Evolutionary conservation across 345 rosid species (phyloP).

Genomic region (Pelargonium nanum): DNA sequence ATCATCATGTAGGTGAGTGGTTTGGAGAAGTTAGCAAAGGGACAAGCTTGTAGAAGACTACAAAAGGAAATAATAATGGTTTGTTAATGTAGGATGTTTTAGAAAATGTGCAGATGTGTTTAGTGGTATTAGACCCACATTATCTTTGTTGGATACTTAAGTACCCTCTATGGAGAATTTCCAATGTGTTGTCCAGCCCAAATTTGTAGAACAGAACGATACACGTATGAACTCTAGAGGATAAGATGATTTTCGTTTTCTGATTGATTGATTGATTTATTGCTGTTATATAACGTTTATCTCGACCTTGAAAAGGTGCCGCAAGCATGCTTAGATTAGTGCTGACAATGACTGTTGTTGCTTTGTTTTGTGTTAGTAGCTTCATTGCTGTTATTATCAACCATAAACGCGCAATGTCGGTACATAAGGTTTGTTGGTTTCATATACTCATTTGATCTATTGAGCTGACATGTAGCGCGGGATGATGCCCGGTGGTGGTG

Average conservation of each 20-base stretch:
- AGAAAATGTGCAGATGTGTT: not conserved
- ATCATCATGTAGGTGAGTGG: not conserved
- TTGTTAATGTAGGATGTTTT: not conserved
- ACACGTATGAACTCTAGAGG: slow-evolving; percentile 14
- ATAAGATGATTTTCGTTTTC: slow-evolving; percentile 16
- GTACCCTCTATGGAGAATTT: not conserved
- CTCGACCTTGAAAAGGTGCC: slow-evolving; percentile 2
- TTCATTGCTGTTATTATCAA: slow-evolving; percentile 13
- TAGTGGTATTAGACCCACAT: not conserved
- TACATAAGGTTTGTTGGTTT: too few relatives aligned
- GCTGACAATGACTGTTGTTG: slow-evolving; percentile 28
- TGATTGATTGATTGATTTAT: slow-evolving; percentile 27
- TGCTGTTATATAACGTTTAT: not conserved
- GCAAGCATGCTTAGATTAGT: slow-evolving; percentile 18
- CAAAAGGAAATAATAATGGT: not conserved
- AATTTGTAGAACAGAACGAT: not conserved
- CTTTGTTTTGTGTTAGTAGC: slow-evolving; percentile 10
- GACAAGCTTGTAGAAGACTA: not conserved
- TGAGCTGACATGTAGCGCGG: not conserved
- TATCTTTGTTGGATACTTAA: not conserved
- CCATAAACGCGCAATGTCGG: too few relatives aligned
- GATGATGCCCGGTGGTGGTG: not conserved
- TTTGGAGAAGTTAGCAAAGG: not conserved
- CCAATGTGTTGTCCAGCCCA: not conserved
- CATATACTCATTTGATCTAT: slow-evolving; percentile 2